Evolutionary conservation across 176 grass and related monocot species (phyloP).

Genomic region (Urochloa ruziziensis): DNA sequence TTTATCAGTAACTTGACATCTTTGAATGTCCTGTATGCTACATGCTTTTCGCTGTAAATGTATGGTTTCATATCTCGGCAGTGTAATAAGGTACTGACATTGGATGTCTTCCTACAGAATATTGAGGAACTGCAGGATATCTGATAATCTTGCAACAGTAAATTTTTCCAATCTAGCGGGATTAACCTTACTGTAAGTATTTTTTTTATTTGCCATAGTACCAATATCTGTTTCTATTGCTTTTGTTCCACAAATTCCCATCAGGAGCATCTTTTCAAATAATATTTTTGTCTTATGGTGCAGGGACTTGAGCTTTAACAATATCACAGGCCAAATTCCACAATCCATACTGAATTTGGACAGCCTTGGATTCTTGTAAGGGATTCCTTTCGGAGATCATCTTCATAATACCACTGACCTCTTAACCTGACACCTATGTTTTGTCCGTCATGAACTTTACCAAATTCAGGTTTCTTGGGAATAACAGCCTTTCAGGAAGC

Average conservation of each 20-base stretch:
- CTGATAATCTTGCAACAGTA: conserved; percentile 11
- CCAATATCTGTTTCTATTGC: neutral
- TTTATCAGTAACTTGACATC: conserved; percentile 21
- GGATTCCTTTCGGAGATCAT: neutral
- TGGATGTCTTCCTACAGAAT: conserved; percentile 4
- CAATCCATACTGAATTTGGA: conserved; percentile 65
- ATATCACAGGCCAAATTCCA: conserved; percentile 75
- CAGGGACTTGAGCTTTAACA: conserved; percentile 98
- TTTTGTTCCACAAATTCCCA: neutral
- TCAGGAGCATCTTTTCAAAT: neutral
- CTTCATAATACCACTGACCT: neutral
- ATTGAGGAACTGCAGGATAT: conserved; percentile 9
- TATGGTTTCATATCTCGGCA: neutral
- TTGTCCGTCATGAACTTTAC: neutral
- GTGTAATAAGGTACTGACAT: neutral
- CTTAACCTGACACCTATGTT: neutral
- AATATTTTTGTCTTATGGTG: conserved; percentile 2
- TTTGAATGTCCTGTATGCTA: conserved; percentile 17
- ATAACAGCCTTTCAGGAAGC: conserved; percentile 77
- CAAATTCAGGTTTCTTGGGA: conserved; percentile 81
- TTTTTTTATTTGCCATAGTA: neutral
- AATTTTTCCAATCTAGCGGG: conserved; percentile 51
- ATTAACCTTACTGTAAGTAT: conserved; percentile 52
- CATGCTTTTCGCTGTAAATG: neutral
- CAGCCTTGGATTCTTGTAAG: conserved; percentile 60